Conservation (phyloP, 345 rosid genomes). For the Cardamine occulta region DNA sequence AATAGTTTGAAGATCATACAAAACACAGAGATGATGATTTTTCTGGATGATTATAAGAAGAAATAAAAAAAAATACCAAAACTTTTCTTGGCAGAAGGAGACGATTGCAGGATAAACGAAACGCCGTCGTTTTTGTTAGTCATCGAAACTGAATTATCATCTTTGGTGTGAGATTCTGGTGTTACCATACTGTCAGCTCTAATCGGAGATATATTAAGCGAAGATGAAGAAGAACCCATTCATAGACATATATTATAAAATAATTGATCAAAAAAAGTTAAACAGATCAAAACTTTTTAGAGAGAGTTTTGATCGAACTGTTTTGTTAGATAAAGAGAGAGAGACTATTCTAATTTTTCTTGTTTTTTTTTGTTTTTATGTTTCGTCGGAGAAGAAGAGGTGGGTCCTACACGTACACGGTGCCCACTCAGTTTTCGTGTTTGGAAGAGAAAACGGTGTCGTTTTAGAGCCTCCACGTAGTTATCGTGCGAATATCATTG, state of each 20-base stretch:
- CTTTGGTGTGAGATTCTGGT: conserved; percentile 29
- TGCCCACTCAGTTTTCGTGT: conserved; percentile 47
- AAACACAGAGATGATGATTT: conserved; percentile 7
- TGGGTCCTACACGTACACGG: conserved; percentile 46
- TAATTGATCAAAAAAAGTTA: not conserved
- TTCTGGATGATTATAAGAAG: not conserved
- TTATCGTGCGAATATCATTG: conserved; percentile 28
- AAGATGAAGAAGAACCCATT: conserved; percentile 42
- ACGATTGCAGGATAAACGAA: not conserved
- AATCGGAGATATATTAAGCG: conserved; percentile 38
- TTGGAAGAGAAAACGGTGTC: conserved; percentile 7
- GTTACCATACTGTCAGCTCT: conserved; percentile 41
- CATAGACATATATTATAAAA: conserved; percentile 1
- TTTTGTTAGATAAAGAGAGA: not conserved
- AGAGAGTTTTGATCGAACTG: not conserved
- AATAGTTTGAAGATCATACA: not conserved
- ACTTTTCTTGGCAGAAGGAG: conserved; percentile 28
- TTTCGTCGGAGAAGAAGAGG: conserved; percentile 30
- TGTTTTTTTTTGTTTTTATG: not conserved
- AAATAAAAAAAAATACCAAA: conserved; percentile 17
- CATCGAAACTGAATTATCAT: conserved; percentile 5
- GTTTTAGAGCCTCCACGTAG: conserved; percentile 32
- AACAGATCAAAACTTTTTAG: not conserved
- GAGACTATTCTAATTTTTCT: not conserved
- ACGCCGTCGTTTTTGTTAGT: conserved; percentile 20